Base-by-base conservation (phyloP, 805 yeast species). In the Wickerhamiella hasegawae region DNA sequence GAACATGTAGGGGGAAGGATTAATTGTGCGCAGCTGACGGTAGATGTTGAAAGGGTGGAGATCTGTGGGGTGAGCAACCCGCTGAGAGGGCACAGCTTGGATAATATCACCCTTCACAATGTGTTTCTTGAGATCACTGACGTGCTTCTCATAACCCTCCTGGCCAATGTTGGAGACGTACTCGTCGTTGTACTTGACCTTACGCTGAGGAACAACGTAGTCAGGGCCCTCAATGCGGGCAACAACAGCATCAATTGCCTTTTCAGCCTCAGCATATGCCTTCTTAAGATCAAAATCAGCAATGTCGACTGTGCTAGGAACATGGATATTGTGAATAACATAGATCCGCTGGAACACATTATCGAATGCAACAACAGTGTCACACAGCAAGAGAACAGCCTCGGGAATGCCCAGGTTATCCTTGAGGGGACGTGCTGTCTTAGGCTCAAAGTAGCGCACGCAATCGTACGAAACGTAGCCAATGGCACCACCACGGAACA, bases 41-140 rank as follows among this genome's bases (percentile, higher is more conserved):
- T 87, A 90, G 32, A 90, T 79, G 59, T 90, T 90, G 68, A 90
- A 90, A 2, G 99, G 97, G 55, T 90, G 97, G 47, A 90, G 63
- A 3, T 84, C 73, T 0, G 99, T 90, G 25, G 94, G 95, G 57
- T 96, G 75, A 4, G 93, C 82, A 19, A 90, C 84, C 52, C 99
- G 70, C 63, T 90, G 98, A 1, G 96, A 85, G 4, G 99, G 99
- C 18, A 90, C 99, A 1, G 94, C 95, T 59, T 90, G 99, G 60
- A 90, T 80, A 39, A 90, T 82, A 52, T 90, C 97, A 40, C 98
- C 99, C 46, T 73, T 71, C 48, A 75, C 59, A 47, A 90, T 90
- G 51, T 87, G 95, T 28, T 70, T 58, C 52, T 84, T 84, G 51
- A 90, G 67, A 11, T 57, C 65, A 10, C 62, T 55, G 27, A 90